These are phyloP conservation scores for Furcasterigmium sp. DNA, from an alignment of 2,329 filamentous ascomycete species.

Conservation along the genomic window DNA sequence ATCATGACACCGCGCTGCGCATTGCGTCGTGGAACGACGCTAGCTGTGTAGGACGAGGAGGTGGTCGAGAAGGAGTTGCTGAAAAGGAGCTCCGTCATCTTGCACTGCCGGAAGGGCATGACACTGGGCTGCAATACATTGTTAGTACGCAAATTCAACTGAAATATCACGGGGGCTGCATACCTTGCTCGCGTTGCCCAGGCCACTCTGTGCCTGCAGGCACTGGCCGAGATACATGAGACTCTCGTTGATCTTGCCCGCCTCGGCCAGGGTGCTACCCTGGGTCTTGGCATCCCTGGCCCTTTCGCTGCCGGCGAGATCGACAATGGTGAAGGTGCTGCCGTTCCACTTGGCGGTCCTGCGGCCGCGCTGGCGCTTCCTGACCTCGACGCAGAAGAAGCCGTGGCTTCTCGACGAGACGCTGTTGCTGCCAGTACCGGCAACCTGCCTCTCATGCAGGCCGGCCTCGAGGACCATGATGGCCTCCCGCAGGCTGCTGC, in stretches of 20 bases:
- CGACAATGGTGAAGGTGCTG: conserved; percentile 80
- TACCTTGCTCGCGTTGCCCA: conserved; percentile 69
- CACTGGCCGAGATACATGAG: conserved; percentile 98
- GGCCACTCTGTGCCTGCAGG: conserved; percentile 87
- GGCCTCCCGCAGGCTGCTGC: conserved; percentile 75
- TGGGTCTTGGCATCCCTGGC: conserved; percentile 91
- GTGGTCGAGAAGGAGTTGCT: conserved; percentile 79
- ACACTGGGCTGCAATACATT: conserved; percentile 57
- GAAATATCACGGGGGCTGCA: conserved; percentile 8
- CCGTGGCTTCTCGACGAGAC: conserved; percentile 89
- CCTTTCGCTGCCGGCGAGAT: conserved; percentile 89
- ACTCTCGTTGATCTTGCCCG: conserved; percentile 97
- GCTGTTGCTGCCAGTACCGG: conserved; percentile 89
- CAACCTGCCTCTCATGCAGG: conserved; percentile 77
- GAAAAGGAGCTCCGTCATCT: conserved; percentile 78
- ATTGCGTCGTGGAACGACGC: conserved; percentile 44
- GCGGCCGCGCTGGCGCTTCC: conserved; percentile 59
- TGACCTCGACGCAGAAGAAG: conserved; percentile 93
- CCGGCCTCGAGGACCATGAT: conserved; percentile 87
- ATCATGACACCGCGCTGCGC: conserved; percentile 94
- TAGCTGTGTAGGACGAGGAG: conserved; percentile 35
- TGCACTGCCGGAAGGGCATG: conserved; percentile 78
- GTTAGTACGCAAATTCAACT: neutral
- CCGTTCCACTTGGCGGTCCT: conserved; percentile 62
- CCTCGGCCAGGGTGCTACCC: conserved; percentile 86